phyloP scores from a whole-genome alignment of 2,329 filamentous ascomycete genomes.

The Lojkania enalia region DNA sequence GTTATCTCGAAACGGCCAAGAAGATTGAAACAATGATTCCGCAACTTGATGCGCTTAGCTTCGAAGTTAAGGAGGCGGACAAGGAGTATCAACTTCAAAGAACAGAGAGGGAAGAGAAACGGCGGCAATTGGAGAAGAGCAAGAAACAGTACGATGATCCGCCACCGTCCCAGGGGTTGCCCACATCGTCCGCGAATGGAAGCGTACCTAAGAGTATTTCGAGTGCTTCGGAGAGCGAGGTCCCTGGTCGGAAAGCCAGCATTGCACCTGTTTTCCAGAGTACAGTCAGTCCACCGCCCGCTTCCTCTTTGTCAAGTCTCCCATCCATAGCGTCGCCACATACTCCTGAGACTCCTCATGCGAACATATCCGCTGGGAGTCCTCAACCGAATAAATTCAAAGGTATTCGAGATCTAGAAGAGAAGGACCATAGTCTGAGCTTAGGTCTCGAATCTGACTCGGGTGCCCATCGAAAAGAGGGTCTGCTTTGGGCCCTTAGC shows the following conservation, averaged over 20 bases:
- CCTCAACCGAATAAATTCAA: slow-evolving; percentile 69
- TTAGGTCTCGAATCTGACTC: slow-evolving; percentile 54
- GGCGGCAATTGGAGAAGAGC: slow-evolving; percentile 85
- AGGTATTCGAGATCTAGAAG: slow-evolving; percentile 89
- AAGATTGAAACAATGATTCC: slow-evolving; percentile 86
- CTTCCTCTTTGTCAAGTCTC: slow-evolving; percentile 26
- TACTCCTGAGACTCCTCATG: slow-evolving; percentile 34
- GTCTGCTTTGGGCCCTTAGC: slow-evolving; percentile 90
- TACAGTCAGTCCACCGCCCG: slow-evolving; percentile 36
- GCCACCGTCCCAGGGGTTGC: slow-evolving; percentile 22
- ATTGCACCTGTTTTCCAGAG: slow-evolving; percentile 40
- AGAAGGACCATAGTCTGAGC: slow-evolving; percentile 62
- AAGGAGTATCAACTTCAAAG: slow-evolving; percentile 96
- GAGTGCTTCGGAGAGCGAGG: slow-evolving; percentile 28
- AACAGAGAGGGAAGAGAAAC: slow-evolving; percentile 94
- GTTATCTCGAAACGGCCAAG: slow-evolving; percentile 79
- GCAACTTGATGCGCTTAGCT: slow-evolving; percentile 83
- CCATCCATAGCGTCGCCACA: slow-evolving; percentile 31
- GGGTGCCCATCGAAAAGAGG: slow-evolving; percentile 82
- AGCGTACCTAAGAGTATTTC: slow-evolving; percentile 23
- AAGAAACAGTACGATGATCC: slow-evolving; percentile 55
- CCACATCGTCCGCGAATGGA: slow-evolving; percentile 29
- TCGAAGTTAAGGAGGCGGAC: slow-evolving; percentile 88
- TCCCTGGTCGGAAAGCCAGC: slow-evolving; percentile 37
- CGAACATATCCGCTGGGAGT: slow-evolving; percentile 27